Evolutionary conservation across 164 flowering plant species (phyloP).

Genomic region (Akebia trifoliata): DNA sequence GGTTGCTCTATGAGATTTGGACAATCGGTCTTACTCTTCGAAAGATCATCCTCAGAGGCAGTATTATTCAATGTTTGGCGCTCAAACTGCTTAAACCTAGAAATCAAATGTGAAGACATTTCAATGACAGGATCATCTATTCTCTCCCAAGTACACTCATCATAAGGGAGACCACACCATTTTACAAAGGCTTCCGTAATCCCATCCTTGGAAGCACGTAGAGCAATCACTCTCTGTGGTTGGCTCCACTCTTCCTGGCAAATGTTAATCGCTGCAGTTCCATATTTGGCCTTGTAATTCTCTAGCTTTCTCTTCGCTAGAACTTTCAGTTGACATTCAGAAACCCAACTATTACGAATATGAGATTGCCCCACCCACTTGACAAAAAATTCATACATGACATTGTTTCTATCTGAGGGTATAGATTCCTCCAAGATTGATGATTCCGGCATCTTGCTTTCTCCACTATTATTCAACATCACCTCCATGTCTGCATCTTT

Average conservation of each 20-base stretch:
- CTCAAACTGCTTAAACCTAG: slow-evolving; percentile 59
- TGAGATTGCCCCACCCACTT: slow-evolving; percentile 97
- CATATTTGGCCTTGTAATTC: slow-evolving; percentile 88
- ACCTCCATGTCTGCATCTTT: slow-evolving; percentile 23
- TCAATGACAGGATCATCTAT: slow-evolving; percentile 61
- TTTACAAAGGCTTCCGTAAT: slow-evolving; percentile 64
- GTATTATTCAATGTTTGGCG: slow-evolving; percentile 48
- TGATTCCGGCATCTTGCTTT: slow-evolving; percentile 21
- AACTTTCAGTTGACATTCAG: slow-evolving; percentile 74
- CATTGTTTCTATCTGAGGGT: slow-evolving; percentile 15
- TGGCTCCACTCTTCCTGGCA: slow-evolving; percentile 83
- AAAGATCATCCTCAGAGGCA: slow-evolving; percentile 25
- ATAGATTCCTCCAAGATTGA: slow-evolving; percentile 23
- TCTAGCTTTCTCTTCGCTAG: slow-evolving; percentile 90
- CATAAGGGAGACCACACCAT: slow-evolving; percentile 91
- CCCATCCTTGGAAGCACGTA: slow-evolving; percentile 48
- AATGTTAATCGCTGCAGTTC: slow-evolving; percentile 64
- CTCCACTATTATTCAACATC: slow-evolving; percentile 12
- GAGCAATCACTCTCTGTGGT: slow-evolving; percentile 82
- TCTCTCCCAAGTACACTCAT: slow-evolving; percentile 98
- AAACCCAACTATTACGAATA: slow-evolving; percentile 81
- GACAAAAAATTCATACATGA: slow-evolving; percentile 69
- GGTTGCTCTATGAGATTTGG: slow-evolving; percentile 82
- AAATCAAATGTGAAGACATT: slow-evolving; percentile 46
- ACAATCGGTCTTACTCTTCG: slow-evolving; percentile 23